Evolutionary conservation across 2,329 filamentous ascomycete genomes (phyloP).

Genomic region (Fusarium nisikadoi): DNA sequence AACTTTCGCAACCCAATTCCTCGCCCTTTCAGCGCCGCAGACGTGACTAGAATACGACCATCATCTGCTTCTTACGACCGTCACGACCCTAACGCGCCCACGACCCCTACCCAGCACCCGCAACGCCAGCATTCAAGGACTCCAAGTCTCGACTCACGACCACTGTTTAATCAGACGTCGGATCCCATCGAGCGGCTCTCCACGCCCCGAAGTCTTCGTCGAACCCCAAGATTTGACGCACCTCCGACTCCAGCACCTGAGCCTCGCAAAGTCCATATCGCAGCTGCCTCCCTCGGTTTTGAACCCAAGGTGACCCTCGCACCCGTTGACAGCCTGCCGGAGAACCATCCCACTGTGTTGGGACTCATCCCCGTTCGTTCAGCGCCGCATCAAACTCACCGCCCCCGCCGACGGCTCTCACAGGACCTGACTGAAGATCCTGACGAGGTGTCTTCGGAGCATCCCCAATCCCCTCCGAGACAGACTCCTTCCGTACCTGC

Average conservation of each 20-base stretch:
- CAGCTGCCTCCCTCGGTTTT: conserved; percentile 61
- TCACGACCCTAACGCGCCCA: conserved; percentile 64
- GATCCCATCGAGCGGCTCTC: conserved; percentile 55
- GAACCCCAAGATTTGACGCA: conserved; percentile 62
- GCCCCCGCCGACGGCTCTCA: conserved; percentile 53
- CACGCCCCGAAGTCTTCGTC: conserved; percentile 61
- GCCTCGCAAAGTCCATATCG: conserved; percentile 57
- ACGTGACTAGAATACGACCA: conserved; percentile 57
- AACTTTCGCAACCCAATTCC: conserved; percentile 44
- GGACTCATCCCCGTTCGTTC: conserved; percentile 52
- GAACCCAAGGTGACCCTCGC: conserved; percentile 51
- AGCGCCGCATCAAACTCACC: conserved; percentile 51
- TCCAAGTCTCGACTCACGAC: conserved; percentile 28
- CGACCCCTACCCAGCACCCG: conserved; percentile 56
- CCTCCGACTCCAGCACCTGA: conserved; percentile 54
- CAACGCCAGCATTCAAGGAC: conserved; percentile 55
- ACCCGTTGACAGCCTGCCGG: conserved; percentile 36
- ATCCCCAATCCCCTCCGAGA: conserved; percentile 41
- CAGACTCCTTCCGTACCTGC: conserved; percentile 45
- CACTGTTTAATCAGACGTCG: conserved; percentile 45
- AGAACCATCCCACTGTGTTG: conserved; percentile 42
- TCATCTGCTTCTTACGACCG: conserved; percentile 60
- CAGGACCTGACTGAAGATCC: conserved; percentile 61
- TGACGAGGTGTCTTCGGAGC: conserved; percentile 53
- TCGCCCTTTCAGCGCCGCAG: conserved; percentile 50